phyloP scores from a whole-genome alignment of 2,329 filamentous ascomycete species.

The Colletotrichum brevisporum region DNA sequence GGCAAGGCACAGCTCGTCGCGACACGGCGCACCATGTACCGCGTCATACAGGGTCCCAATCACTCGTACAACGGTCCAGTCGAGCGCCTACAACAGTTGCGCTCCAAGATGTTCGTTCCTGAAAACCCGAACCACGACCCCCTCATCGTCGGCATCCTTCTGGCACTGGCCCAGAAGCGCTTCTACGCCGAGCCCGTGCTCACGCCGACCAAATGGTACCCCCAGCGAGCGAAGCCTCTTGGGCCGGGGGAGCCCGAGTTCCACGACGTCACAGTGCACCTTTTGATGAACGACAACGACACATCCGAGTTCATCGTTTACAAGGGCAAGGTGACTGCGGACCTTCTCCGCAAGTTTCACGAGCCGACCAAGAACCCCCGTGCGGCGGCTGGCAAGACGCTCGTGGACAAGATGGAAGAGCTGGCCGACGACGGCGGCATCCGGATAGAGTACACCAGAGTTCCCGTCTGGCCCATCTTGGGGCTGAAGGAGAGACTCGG shows the following conservation, averaged over 20 bases:
- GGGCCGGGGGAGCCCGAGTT: conserved; percentile 51
- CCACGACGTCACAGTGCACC: conserved; percentile 62
- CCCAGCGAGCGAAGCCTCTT: conserved; percentile 22
- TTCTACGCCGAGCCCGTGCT: conserved; percentile 56
- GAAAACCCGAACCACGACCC: conserved; percentile 65
- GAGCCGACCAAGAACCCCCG: conserved; percentile 58
- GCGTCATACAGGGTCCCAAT: conserved; percentile 58
- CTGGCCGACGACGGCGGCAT: conserved; percentile 52
- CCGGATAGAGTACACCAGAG: conserved; percentile 61
- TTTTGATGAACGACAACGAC: conserved; percentile 66
- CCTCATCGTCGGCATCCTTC: conserved; percentile 65
- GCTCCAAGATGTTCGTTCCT: conserved; percentile 63
- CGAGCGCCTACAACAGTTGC: conserved; percentile 60
- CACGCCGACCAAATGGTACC: conserved; percentile 29
- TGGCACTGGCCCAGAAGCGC: conserved; percentile 70
- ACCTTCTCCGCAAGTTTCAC: conserved; percentile 66
- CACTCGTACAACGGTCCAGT: conserved; percentile 63
- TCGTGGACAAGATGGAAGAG: conserved; percentile 37
- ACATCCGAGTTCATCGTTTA: conserved; percentile 68
- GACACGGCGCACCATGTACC: conserved; percentile 64
- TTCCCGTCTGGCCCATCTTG: conserved; percentile 68
- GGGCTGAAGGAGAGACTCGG: conserved; percentile 70
- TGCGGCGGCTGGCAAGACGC: background rate
- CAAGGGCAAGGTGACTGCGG: conserved; percentile 61
- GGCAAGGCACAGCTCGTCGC: conserved; percentile 61